Conservation (phyloP, 2,329 filamentous ascomycete genomes). For the Trichoderma endophyticum region DNA sequence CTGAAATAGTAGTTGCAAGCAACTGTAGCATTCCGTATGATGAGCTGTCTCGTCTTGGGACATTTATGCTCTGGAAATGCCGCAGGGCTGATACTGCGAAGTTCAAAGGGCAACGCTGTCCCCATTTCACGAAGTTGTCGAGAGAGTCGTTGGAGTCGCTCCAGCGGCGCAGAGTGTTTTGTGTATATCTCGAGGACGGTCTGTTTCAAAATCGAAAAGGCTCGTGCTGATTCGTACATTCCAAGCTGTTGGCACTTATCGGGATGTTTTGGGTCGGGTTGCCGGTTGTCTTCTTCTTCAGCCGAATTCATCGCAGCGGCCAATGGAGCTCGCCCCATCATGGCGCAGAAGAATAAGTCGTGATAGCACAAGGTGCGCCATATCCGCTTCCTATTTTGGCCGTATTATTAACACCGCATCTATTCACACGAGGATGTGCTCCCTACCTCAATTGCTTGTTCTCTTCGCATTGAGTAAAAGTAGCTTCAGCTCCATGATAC, state of each 20-base stretch:
- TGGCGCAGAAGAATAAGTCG: neutral
- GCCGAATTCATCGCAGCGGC: neutral
- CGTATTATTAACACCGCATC: neutral
- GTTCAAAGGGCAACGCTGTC: neutral
- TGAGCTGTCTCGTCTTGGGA: neutral
- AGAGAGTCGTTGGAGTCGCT: neutral
- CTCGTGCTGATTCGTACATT: neutral
- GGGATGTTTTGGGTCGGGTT: neutral
- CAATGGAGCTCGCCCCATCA: neutral
- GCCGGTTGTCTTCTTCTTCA: neutral
- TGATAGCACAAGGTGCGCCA: constrained; percentile 1
- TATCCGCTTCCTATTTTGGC: neutral
- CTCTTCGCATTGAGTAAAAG: neutral
- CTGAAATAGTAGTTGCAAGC: constrained; percentile 6
- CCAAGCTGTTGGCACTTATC: neutral
- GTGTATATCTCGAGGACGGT: neutral
- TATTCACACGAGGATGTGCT: neutral
- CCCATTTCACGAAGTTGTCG: neutral
- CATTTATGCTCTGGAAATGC: neutral
- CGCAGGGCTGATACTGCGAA: neutral
- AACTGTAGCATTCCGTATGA: neutral
- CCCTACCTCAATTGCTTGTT: neutral
- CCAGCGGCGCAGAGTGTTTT: neutral
- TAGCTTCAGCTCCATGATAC: neutral
- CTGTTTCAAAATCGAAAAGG: neutral